Evolutionary conservation across 2,329 filamentous ascomycete species (phyloP).

Genomic region (Aspergillus hortae): DNA sequence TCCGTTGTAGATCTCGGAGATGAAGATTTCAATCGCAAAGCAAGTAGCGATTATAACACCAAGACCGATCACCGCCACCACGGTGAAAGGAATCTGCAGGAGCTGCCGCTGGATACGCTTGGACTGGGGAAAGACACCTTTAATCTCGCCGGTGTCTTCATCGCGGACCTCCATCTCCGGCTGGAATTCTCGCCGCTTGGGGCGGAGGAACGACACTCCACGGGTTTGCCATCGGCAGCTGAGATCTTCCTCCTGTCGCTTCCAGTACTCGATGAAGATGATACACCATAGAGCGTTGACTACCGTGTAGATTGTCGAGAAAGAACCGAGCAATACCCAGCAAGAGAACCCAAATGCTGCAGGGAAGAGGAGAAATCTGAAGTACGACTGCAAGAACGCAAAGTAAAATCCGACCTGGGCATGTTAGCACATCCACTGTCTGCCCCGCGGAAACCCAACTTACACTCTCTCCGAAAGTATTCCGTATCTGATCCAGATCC

Average conservation of each 20-base stretch:
- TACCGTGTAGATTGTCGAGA: slow-evolving; percentile 77
- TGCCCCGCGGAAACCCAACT: slow-evolving; percentile 1
- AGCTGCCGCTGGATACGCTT: slow-evolving; percentile 78
- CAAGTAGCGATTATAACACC: slow-evolving; percentile 85
- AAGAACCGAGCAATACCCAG: slow-evolving; percentile 79
- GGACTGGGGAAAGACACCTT: slow-evolving; percentile 71
- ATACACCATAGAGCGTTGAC: slow-evolving; percentile 81
- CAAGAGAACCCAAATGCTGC: slow-evolving; percentile 73
- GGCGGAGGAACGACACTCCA: slow-evolving; percentile 78
- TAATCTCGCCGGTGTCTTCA: slow-evolving; percentile 74
- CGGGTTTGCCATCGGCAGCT: slow-evolving; percentile 87
- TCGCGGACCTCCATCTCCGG: slow-evolving; percentile 76
- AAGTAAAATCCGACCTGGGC: slow-evolving; percentile 85
- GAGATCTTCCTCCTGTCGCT: slow-evolving; percentile 84
- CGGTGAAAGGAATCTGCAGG: slow-evolving; percentile 82
- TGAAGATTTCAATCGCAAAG: slow-evolving; percentile 95
- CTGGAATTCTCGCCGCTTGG: slow-evolving; percentile 71
- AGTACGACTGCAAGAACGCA: slow-evolving; percentile 91
- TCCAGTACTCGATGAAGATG: slow-evolving; percentile 94
- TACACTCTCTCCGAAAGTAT: slow-evolving; percentile 67
- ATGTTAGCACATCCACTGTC: not conserved
- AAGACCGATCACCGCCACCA: slow-evolving; percentile 69
- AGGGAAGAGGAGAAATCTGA: slow-evolving; percentile 77
- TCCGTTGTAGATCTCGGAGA: slow-evolving; percentile 89
- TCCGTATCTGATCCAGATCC: slow-evolving; percentile 71